phyloP scores from a whole-genome alignment of 176 grass and related monocot species.

The Alopecurus myosuroides region DNA sequence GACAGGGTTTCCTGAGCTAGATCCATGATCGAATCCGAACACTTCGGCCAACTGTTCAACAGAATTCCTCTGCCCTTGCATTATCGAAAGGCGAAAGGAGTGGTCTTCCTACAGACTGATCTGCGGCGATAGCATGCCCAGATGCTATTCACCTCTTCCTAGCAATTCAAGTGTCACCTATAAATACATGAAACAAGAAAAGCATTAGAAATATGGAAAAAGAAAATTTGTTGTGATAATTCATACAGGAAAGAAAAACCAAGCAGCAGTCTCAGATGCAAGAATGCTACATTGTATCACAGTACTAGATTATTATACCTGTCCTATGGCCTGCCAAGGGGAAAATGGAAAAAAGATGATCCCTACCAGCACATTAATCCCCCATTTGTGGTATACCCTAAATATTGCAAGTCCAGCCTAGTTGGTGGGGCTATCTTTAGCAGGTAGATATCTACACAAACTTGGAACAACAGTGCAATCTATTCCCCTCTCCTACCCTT shows the following conservation, averaged over 20 bases:
- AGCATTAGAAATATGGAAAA: neutral
- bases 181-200: neutral
- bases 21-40: constrained; percentile 44
- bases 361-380: neutral
- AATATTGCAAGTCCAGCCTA: neutral
- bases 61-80: constrained; percentile 62
- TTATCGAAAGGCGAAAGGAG: constrained; percentile 14
- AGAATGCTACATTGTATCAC: neutral
- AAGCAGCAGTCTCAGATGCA: neutral
- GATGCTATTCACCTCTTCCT: neutral
- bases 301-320: neutral
- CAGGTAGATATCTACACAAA: neutral
- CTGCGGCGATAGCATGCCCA: constrained; percentile 14
- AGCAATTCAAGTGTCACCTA: neutral
- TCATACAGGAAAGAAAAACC: neutral
- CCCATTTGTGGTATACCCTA: neutral
- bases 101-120: constrained; percentile 23
- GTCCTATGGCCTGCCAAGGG: neutral
- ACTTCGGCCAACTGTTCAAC: constrained; percentile 42
- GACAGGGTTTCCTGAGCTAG: constrained; percentile 42
- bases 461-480: neutral
- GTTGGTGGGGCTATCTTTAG: neutral
- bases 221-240: neutral
- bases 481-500: neutral
- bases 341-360: neutral